These are phyloP conservation scores for Rhinocladiella similis DNA, from an alignment of 2,329 filamentous ascomycete species.

Conservation along the genomic window DNA sequence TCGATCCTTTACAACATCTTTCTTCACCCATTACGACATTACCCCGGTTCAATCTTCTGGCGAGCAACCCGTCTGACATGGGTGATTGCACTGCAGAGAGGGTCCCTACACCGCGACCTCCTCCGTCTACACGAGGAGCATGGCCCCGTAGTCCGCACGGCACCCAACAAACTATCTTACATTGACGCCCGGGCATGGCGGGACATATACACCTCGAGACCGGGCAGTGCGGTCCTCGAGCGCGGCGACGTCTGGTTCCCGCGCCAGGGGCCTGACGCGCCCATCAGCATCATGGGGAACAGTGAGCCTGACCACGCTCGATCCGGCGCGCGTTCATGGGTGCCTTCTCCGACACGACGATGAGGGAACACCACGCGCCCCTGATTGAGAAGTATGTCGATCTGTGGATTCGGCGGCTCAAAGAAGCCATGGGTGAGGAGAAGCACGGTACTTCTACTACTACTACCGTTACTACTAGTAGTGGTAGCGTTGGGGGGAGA, in stretches of 20 bases:
- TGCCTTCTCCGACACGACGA: conserved; percentile 42
- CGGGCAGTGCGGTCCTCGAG: background rate
- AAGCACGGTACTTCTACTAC: no score
- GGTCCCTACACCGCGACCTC: conserved; percentile 39
- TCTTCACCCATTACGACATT: conserved; percentile 29
- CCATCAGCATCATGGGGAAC: conserved; percentile 3
- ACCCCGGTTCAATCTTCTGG: conserved; percentile 37
- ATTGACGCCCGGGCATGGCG: conserved; percentile 32
- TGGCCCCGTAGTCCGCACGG: conserved; percentile 38
- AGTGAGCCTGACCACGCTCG: conserved; percentile 30
- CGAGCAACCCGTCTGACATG: conserved; percentile 31
- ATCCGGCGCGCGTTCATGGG: conserved; percentile 37
- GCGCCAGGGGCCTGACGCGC: background rate
- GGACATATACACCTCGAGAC: conserved; percentile 34
- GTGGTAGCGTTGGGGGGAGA: no score
- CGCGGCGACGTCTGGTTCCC: conserved; percentile 6
- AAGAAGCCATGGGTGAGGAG: background rate
- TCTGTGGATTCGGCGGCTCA: conserved; percentile 5
- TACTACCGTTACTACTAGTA: no score
- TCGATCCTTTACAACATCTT: conserved; percentile 25
- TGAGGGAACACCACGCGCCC: background rate
- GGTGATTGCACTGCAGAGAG: conserved; percentile 31
- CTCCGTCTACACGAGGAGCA: conserved; percentile 28
- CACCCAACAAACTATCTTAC: conserved; percentile 41
- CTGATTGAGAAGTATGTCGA: conserved; percentile 11